Base-by-base conservation (phyloP, 1,284 basidiomycete genomes). In the Cystobasidium slooffiae region DNA sequence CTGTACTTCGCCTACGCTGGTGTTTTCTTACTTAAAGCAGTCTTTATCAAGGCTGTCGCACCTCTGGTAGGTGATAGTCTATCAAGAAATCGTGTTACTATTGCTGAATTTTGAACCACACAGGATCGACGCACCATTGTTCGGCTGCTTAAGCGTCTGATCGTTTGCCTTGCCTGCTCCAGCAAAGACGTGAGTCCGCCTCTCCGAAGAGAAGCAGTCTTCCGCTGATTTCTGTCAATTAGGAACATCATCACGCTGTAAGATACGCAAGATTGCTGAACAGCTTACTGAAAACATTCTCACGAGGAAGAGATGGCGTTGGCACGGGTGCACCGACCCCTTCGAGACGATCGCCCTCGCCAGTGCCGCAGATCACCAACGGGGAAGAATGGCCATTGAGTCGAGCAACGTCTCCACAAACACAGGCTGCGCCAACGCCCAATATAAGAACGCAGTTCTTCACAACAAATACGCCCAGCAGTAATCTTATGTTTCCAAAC, bases 181-280 rank as follows among this genome's bases (percentile, higher is more conserved):
- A 73, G 70, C 63, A 73, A 73, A 44, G 70, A 73, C 31, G 70
- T 73, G 31, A 65, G 70, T 46, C 9, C 16, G 10, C 7, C 5
- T 10, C 43, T 12, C 22, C 22, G 10, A 20, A 18, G 3, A 10
- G 22, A 16, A n/a, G 61, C 18, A 20, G 8, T 7, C 8, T 12
- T 44, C 12, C 3, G 37, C 62, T 66, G 63, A 65, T 47, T 22
- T 1, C 18, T 46, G 24, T 31, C 22, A 31, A 41, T 20, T 52
- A 64, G 66, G 77, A 78, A 55, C 76, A 77, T 41, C 79, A 79
- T 51, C 72, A 77, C 51, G 78, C 78, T 18, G 76, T 79, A 1
- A 78, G 79, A 10, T 79, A 80, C 55, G 79, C 79, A 8, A 76
- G 79, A 5, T 64, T 80, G 12, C 72, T 80, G 24, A 79, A 80